Conservation (phyloP, 2,329 filamentous ascomycete species). For the Diaporthe capsici region DNA sequence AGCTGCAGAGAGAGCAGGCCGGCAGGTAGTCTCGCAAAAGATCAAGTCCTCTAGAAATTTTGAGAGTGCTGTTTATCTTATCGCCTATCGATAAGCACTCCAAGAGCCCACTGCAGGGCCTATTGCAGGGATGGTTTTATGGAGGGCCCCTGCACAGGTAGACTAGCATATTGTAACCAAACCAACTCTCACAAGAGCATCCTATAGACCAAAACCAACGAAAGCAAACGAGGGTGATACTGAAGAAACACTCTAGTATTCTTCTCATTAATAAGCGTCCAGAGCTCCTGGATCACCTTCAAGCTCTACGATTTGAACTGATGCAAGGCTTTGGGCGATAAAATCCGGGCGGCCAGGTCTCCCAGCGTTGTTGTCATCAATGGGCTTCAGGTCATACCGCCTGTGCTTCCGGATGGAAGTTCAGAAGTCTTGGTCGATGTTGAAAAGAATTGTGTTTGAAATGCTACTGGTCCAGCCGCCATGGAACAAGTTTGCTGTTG, state of each 20-base stretch:
- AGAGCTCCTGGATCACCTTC: not conserved
- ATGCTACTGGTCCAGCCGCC: constrained; percentile 49
- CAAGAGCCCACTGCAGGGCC: not conserved
- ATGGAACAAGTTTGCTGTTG: constrained; percentile 44
- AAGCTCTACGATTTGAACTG: not conserved
- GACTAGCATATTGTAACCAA: not conserved
- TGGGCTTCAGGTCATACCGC: not conserved
- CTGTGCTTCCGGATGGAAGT: not conserved
- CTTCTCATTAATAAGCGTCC: not conserved
- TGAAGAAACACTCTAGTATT: not conserved
- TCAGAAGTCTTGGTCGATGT: constrained; percentile 50
- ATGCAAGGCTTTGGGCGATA: not conserved
- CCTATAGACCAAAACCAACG: no score
- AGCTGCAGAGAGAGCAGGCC: not conserved
- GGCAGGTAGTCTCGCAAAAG: not conserved
- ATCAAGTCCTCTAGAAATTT: constrained; percentile 26
- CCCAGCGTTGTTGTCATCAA: not conserved
- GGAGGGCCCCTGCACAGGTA: not conserved
- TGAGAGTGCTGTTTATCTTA: constrained; percentile 29
- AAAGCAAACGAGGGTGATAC: not conserved
- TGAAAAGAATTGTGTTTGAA: constrained; percentile 46
- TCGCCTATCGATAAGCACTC: constrained; percentile 32
- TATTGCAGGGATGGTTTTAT: not conserved
- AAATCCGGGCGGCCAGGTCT: not conserved
- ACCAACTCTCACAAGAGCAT: not conserved